Conservation (phyloP, 2,329 filamentous ascomycete species). For the Thermomyces lanuginosus region DNA sequence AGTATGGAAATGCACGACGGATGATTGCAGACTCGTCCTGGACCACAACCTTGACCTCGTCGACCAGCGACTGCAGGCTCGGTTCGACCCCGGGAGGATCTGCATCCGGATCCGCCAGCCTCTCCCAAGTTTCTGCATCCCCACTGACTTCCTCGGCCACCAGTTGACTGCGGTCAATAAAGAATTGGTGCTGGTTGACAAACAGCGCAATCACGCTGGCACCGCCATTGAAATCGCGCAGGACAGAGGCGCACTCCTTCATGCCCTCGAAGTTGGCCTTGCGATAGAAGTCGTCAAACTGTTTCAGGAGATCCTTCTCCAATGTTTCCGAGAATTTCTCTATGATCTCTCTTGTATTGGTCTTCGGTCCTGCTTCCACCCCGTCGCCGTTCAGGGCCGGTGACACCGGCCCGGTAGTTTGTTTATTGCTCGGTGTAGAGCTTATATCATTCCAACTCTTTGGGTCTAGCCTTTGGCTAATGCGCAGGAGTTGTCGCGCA, state of each 20-base stretch:
- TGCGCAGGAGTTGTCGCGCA: constrained; percentile 79
- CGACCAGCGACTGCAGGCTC: constrained; percentile 76
- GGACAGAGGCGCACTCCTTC: constrained; percentile 86
- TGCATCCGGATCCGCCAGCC: constrained; percentile 81
- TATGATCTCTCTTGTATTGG: constrained; percentile 68
- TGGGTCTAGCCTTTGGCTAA: constrained; percentile 79
- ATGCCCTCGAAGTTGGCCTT: constrained; percentile 94
- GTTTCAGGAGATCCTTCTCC: constrained; percentile 85
- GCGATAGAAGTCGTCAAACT: constrained; percentile 94
- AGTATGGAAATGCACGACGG: constrained; percentile 87
- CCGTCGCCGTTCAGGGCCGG: constrained; percentile 28
- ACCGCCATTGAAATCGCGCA: constrained; percentile 91
- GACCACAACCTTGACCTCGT: constrained; percentile 88
- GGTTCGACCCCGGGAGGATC: constrained; percentile 84
- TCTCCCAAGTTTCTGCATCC: constrained; percentile 61
- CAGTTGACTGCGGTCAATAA: constrained; percentile 87
- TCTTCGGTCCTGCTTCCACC: constrained; percentile 33
- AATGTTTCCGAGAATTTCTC: constrained; percentile 94
- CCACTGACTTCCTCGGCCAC: constrained; percentile 63
- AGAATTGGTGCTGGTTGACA: constrained; percentile 98
- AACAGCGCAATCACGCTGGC: constrained; percentile 90
- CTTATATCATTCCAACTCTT: constrained; percentile 46
- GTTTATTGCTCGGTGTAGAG: constrained; percentile 33
- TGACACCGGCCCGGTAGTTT: constrained; percentile 15
- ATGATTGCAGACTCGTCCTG: constrained; percentile 97